Base-by-base conservation (phyloP, 768 basidiomycete genomes). In the Coprinellus aureogranulatus region DNA sequence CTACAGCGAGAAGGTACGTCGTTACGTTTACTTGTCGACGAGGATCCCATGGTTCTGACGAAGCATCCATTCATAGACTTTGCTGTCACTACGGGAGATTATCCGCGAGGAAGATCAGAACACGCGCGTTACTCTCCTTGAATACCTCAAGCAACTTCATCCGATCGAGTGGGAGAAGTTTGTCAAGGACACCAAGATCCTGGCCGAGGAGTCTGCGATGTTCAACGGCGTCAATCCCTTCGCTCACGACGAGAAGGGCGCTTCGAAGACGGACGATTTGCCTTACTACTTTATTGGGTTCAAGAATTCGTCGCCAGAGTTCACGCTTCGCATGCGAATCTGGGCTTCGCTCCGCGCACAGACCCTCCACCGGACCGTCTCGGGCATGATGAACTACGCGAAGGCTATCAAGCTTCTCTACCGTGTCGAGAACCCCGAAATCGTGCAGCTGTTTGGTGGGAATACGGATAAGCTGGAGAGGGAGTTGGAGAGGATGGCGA, bases 341-440 rank as follows among this genome's bases (percentile, higher is more conserved):
- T 99, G 96, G 96, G 95, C 97, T 9, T 97, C 96, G 4, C 84
- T 99, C 9, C 92, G 97, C 54, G 97, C 97, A 18, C 97, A 99
- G 77, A 99, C 97, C 1, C 84, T 99, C 20, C 98, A 99, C 70
- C 87, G 97, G 63, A 99, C 97, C 14, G 96, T 99, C 18, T 98
- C 97, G 34, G 97, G 97, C 52, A 98, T 99, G 92, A 98, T 98
- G 97, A 99, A 99, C 76, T 98, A 99, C 72, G 87, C 91, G 62
- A 99, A 99, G 78, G 97, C 97, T 12, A 98, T 99, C 85, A 99
- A 99, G 71, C 78, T 99, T 34, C 83, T 99, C n/a, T 96, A 98
- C 72, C 93, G 96, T 55, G 97, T 99, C 42, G 97, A 99, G 77
- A 98, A 98, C 75, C 97, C 97, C 9, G 97, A 99, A 72, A 92